Evolutionary conservation across 768 basidiomycete species (phyloP).

Genomic region (Galerina marginata): DNA sequence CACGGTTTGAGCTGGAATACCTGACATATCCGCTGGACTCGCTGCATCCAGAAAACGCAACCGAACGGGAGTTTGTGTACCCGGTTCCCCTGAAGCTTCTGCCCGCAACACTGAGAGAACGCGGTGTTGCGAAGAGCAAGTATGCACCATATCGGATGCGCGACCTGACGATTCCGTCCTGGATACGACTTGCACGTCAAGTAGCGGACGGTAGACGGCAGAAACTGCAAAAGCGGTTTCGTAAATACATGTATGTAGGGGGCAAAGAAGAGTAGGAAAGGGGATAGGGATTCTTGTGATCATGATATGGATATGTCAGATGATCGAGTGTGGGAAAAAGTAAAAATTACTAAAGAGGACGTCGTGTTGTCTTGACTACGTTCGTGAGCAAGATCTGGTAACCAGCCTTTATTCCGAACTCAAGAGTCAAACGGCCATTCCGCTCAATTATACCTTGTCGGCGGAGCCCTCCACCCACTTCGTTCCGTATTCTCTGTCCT

Average conservation of each 20-base stretch:
- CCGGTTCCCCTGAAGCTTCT: conserved; percentile 63
- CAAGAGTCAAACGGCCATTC: conserved; percentile 31
- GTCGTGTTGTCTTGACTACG: conserved; percentile 50
- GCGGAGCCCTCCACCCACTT: conserved; percentile 33
- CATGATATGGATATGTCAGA: conserved; percentile 21
- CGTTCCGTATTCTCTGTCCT: conserved; percentile 30
- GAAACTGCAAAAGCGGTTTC: conserved; percentile 68
- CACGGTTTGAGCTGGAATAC: conserved; percentile 80
- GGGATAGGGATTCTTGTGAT: conserved; percentile 13
- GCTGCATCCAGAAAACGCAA: conserved; percentile 44
- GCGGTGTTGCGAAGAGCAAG: conserved; percentile 46
- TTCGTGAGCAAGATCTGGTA: conserved; percentile 34
- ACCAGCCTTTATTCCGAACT: conserved; percentile 39
- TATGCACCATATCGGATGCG: conserved; percentile 74
- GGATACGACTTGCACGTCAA: conserved; percentile 68
- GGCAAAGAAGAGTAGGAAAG: conserved; percentile 33
- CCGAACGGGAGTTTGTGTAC: conserved; percentile 39
- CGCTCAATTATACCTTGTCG: conserved; percentile 43
- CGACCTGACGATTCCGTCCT: conserved; percentile 81
- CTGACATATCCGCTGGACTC: conserved; percentile 59
- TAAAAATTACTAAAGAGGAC: conserved; percentile 19
- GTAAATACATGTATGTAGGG: conserved; percentile 76
- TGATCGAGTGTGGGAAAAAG: conserved; percentile 24
- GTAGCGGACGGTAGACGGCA: conserved; percentile 57
- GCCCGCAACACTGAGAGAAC: conserved; percentile 51